These are phyloP conservation scores for Cladophialophora yegresii DNA, from an alignment of 2,329 filamentous ascomycete genomes.

Conservation along the genomic window DNA sequence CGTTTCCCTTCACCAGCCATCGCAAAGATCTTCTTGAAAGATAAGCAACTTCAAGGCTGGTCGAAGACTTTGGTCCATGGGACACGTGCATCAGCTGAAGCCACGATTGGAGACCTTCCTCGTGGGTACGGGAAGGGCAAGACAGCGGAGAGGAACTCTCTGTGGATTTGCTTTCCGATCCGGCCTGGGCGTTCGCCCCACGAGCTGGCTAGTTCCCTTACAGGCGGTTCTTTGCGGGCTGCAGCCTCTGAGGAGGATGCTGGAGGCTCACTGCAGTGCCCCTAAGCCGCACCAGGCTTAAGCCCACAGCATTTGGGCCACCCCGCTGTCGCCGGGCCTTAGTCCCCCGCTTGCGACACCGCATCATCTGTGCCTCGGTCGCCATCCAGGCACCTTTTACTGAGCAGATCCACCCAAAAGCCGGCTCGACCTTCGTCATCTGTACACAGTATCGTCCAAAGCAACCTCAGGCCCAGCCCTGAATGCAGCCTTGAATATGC, in stretches of 20 bases:
- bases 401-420: not conserved
- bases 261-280: conserved; percentile 16
- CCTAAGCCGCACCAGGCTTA: conserved; percentile 13
- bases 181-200: not conserved
- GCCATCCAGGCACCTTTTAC: conserved; percentile 3
- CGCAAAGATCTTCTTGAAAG: not conserved
- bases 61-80: not conserved
- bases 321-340: conserved; percentile 4
- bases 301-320: not conserved
- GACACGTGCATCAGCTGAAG: conserved; percentile 1
- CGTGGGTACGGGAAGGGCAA: conserved; percentile 8
- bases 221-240: not conserved
- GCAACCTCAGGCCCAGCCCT: not conserved
- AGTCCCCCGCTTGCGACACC: not conserved
- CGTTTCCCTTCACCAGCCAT: not conserved
- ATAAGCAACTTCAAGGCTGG: not conserved
- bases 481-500: conserved; percentile 10
- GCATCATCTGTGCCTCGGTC: conserved; percentile 6
- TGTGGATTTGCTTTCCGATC: conserved; percentile 11
- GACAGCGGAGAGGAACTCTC: conserved; percentile 6
- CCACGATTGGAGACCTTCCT: conserved; percentile 3
- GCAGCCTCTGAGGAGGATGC: not conserved
- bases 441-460: not conserved
- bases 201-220: not conserved
- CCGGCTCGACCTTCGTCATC: conserved; percentile 1